These are phyloP conservation scores for Gossypium rotundifolium DNA, from an alignment of 345 rosid genomes.

Conservation along the genomic window DNA sequence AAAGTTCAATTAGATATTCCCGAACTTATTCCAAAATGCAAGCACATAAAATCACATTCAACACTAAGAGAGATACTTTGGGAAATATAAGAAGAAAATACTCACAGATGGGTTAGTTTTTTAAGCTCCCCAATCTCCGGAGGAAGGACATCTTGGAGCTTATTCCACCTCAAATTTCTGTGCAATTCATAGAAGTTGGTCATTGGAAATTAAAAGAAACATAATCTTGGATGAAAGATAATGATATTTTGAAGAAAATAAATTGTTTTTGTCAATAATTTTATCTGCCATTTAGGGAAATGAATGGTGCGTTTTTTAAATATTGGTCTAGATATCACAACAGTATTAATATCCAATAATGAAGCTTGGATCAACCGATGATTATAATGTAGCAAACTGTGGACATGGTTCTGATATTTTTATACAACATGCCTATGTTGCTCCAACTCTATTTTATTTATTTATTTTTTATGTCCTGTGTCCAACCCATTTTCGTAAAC, in stretches of 20 bases:
- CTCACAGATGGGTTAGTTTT: slow-evolving; percentile 87
- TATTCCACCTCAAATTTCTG: slow-evolving; percentile 8
- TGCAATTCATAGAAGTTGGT: not conserved
- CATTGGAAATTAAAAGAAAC: not conserved
- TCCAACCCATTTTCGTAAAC: not conserved
- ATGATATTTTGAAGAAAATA: not conserved
- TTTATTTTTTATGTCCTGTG: not conserved
- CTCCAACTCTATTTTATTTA: not conserved
- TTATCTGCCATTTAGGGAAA: not conserved
- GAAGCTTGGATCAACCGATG: not conserved
- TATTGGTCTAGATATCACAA: not conserved
- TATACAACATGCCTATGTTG: not conserved
- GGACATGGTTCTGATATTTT: not conserved
- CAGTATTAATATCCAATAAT: not conserved
- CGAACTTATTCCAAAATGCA: not conserved
- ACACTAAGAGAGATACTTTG: not conserved
- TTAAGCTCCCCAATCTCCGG: slow-evolving; percentile 85
- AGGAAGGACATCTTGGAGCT: slow-evolving; percentile 40
- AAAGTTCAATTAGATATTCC: slow-evolving; percentile 9
- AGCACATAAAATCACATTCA: not conserved
- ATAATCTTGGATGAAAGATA: not conserved
- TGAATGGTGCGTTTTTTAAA: not conserved
- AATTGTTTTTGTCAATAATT: not conserved
- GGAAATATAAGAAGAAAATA: not conserved
- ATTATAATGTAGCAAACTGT: not conserved